Evolutionary conservation across 2,329 filamentous ascomycete genomes (phyloP), one percentile per base, ranked within the genome.

Genomic region (Trichoderma sp.): DNA sequence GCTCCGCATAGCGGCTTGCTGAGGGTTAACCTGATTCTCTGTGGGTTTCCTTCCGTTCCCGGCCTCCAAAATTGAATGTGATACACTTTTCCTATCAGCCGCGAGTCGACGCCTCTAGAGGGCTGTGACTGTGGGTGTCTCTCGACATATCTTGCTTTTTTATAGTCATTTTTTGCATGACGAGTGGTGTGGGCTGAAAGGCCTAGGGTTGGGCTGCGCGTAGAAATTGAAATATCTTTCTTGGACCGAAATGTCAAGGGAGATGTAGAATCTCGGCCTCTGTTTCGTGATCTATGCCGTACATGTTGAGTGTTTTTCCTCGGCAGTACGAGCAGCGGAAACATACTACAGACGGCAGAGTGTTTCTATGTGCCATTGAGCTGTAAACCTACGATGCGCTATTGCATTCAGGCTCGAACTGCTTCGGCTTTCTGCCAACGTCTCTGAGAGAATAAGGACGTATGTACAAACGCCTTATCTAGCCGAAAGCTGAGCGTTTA

Each of bases 41-140:
- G 82, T 87, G 83, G 82, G 82, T 85, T 81, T 85, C 81, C 84
- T 83, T 85, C 85, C 85, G 85, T 87, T 87, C 85, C 85, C 85
- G 84, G 85, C 85, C 85, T 80, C 84, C 84, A 76, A 84, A 72
- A 87, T 76, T 73, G 81, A 84, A 77, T 76, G 83, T 82, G 81
- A 83, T 78, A 78, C 80, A 83, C 84, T 84, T 85, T 83, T 83
- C 79, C 81, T 74, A 81, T 78, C 82, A 85, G 85, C 81, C 83
- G 78, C 78, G 73, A 65, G 75, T 76, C 76, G 74, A 76, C 80
- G 73, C 77, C 74, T 76, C 71, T 63, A 75, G 74, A 81, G 84
- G 84, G 83, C 80, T 80, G 80, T 81, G 83, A 82, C 85, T 85
- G 85, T 86, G 85, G 84, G 85, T 83, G 71, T 72, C 55, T 71